phyloP scores from a whole-genome alignment of 1,284 basidiomycete species.

The Stereum hirsutum region DNA sequence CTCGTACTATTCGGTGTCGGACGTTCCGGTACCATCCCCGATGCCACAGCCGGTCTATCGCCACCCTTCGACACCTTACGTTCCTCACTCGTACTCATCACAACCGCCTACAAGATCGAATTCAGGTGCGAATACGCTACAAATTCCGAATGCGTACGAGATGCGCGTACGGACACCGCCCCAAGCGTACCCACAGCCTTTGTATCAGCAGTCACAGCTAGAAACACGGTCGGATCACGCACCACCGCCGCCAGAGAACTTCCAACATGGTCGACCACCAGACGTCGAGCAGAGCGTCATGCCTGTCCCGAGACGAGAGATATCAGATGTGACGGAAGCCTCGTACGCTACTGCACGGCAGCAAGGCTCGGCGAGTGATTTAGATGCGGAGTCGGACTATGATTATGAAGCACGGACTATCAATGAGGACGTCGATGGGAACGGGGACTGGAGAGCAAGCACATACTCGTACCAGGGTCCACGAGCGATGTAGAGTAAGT shows the following conservation, averaged over 20 bases:
- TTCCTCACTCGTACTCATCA: slow-evolving; percentile 7
- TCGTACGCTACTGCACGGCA: neutral
- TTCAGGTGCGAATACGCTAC: slow-evolving; percentile 4
- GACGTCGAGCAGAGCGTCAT: neutral
- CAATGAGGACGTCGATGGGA: neutral
- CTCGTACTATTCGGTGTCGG: slow-evolving; percentile 68
- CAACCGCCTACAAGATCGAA: too few species aligned
- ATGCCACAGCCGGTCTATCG: slow-evolving; percentile 41
- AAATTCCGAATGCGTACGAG: slow-evolving; percentile 30
- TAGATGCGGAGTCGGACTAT: neutral
- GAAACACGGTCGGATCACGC: too few species aligned
- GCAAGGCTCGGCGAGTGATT: too few species aligned
- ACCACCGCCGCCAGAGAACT: too few species aligned
- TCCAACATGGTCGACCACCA: neutral
- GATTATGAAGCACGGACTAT: too few species aligned
- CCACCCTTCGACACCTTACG: slow-evolving; percentile 12
- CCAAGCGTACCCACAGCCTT: slow-evolving; percentile 9
- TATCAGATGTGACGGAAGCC: neutral
- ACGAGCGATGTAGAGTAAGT: neutral
- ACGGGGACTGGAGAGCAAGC: neutral
- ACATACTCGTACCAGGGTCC: slow-evolving; percentile 1
- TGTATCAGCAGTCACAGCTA: too few species aligned
- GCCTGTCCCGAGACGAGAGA: neutral
- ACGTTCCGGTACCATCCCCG: slow-evolving; percentile 54
- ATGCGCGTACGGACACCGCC: slow-evolving; percentile 36